Evolutionary conservation across 768 basidiomycete genomes (phyloP).

Genomic region (Galerina marginata): DNA sequence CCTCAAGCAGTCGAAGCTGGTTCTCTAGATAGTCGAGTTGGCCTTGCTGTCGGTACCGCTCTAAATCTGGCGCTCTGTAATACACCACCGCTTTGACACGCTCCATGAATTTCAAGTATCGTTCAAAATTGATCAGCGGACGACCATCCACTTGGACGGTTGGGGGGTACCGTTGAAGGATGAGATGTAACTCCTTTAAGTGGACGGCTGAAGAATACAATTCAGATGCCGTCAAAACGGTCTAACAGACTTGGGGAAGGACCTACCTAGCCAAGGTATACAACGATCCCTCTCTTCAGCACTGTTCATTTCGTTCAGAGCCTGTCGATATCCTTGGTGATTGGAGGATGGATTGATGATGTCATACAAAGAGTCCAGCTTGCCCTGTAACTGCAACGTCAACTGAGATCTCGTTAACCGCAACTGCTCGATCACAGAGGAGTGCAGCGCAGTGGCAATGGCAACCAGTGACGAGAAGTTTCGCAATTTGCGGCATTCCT

Average conservation of each 20-base stretch:
- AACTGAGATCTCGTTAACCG: conserved; percentile 38
- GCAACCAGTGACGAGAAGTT: conserved; percentile 52
- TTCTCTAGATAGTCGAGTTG: conserved; percentile 48
- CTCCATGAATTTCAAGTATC: conserved; percentile 43
- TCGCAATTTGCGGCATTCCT: conserved; percentile 50
- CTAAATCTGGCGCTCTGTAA: conserved; percentile 39
- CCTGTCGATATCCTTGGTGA: conserved; percentile 43
- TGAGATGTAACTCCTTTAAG: conserved; percentile 38
- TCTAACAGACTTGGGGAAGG: not conserved
- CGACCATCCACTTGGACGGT: conserved; percentile 35
- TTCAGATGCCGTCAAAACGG: not conserved
- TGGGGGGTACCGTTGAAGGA: conserved; percentile 36
- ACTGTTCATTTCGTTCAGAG: conserved; percentile 30
- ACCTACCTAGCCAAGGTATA: conserved; percentile 49
- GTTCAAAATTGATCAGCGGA: conserved; percentile 48
- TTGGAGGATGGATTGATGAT: conserved; percentile 40
- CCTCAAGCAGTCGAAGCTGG: conserved; percentile 38
- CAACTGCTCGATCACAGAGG: conserved; percentile 42
- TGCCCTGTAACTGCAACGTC: conserved; percentile 29
- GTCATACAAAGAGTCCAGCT: conserved; percentile 38
- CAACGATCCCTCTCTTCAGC: conserved; percentile 29
- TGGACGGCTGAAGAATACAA: conserved; percentile 38
- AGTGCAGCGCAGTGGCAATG: conserved; percentile 48
- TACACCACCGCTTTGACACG: conserved; percentile 38
- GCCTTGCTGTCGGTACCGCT: conserved; percentile 34